Conservation (phyloP, 73 alveolate genomes). For the Tetrahymena borealis region DNA sequence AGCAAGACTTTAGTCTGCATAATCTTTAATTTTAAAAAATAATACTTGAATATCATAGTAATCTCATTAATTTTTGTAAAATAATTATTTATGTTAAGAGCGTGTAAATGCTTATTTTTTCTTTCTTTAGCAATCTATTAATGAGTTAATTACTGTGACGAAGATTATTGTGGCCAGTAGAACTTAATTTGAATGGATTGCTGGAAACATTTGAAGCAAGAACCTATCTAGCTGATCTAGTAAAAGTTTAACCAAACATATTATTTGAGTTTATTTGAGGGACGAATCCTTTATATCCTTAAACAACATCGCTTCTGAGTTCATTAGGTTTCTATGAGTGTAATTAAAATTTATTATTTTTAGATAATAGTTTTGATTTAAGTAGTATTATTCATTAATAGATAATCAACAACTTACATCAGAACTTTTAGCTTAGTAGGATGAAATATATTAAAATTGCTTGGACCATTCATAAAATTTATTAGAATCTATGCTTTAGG, state of each 20-base stretch:
- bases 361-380: no score
- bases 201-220: neutral
- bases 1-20: neutral
- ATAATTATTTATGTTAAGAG: neutral
- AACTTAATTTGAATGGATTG: neutral
- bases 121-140: neutral
- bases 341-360: neutral
- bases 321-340: neutral
- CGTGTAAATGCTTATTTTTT: neutral
- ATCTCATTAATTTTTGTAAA: neutral
- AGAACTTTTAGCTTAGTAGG: neutral
- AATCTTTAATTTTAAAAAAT: neutral
- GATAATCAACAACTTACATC: neutral
- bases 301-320: neutral
- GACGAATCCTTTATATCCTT: neutral
- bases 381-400: no score
- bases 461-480: neutral
- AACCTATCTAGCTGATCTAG: neutral
- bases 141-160: neutral
- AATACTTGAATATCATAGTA: no score
- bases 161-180: conserved; percentile 2
- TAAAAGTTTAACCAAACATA: neutral
- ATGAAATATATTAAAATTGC: neutral
- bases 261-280: neutral
- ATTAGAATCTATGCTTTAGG: neutral